Evolutionary conservation across 2,329 filamentous ascomycete genomes (phyloP).

Genomic region (Talaromyces funiculosus): DNA sequence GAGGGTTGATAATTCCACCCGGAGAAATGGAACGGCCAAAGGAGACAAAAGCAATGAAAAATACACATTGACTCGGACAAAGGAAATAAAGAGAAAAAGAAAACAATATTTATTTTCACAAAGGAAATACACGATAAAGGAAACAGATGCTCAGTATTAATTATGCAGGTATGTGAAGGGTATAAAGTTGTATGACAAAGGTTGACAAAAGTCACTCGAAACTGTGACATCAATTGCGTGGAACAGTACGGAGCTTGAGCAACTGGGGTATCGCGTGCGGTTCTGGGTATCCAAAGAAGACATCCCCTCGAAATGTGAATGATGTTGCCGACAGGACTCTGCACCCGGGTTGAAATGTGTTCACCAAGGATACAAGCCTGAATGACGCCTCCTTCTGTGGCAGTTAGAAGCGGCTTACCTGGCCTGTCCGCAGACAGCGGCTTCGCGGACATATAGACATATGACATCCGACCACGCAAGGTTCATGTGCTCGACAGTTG

Average conservation of each 20-base stretch:
- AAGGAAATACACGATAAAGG: conserved; percentile 14
- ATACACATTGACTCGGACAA: conserved; percentile 17
- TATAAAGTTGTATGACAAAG: conserved; percentile 26
- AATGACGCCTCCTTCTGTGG: background rate
- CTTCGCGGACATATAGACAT: background rate
- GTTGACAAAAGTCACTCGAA: conserved; percentile 16
- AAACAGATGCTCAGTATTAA: conserved; percentile 31
- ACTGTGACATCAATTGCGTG: conserved; percentile 28
- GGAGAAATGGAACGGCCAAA: background rate
- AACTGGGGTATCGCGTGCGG: conserved; percentile 30
- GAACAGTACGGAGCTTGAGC: conserved; percentile 30
- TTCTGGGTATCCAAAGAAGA: conserved; percentile 33
- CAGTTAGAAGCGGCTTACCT: background rate
- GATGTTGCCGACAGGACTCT: background rate
- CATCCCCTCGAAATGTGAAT: conserved; percentile 20
- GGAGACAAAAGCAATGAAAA: conserved; percentile 7
- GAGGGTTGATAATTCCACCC: background rate
- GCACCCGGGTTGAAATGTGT: background rate
- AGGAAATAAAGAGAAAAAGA: conserved; percentile 15
- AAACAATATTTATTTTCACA: conserved; percentile 28
- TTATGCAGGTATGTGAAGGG: conserved; percentile 25
- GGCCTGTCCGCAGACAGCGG: conserved; percentile 17
- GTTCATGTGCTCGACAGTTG: conserved; percentile 3
- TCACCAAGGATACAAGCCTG: background rate
- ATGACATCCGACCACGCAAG: conserved; percentile 12